Evolutionary conservation across 352 stramenopile species (phyloP), one percentile per base, ranked within the genome.

Genomic region (Phytophthora vignae): DNA sequence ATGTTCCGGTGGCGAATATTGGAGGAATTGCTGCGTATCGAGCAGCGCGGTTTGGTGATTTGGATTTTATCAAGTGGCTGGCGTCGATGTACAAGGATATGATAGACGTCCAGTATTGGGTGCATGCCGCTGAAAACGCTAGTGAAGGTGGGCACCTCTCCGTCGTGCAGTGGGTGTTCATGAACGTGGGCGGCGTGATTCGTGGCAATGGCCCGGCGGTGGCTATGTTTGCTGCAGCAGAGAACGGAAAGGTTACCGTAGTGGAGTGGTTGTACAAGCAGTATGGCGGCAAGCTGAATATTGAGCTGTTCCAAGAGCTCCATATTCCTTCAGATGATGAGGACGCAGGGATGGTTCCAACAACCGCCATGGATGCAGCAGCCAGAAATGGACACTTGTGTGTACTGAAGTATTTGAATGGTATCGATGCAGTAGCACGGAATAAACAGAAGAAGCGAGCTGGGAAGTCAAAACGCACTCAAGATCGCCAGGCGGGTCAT

Each of bases 191-290:
- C 27, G 63, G 33, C 22, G 17, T 62, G n/a, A 17, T 25, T 53
- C 63, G 55, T 7, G 31, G 44, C 53, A 63, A 55, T 22, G 49
- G 64, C 15, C 60, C 31, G 29, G 15, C 48, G 8, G n/a, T 53
- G 19, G 52, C 58, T 2, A 67, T 73, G 58, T 57, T 66, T 55
- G 64, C 46, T 55, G 63, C 63, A 46, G 42, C 62, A 27, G 38
- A 54, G 17, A 58, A 27, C 22, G 63, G 63, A 12, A 54, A 55
- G 3, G 12, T 71, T 11, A 44, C 66, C 1, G 19, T 71, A 1
- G 56, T 71, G 4, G 25, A 71, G 11, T 66, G 25, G 25, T 9
- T 71, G 6, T 56, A 56, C n/a, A 42, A 71, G 44, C 49, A 56
- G 8, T 71, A 61, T 50, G 46, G 22, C 4, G 7, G 15, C 7